Percentiles rank a stretch among this genome's conserved stretches.
These are phyloP conservation scores for Ogataea polymorpha DNA, from an alignment of 805 yeast genomes.

Conservation along the genomic window DNA sequence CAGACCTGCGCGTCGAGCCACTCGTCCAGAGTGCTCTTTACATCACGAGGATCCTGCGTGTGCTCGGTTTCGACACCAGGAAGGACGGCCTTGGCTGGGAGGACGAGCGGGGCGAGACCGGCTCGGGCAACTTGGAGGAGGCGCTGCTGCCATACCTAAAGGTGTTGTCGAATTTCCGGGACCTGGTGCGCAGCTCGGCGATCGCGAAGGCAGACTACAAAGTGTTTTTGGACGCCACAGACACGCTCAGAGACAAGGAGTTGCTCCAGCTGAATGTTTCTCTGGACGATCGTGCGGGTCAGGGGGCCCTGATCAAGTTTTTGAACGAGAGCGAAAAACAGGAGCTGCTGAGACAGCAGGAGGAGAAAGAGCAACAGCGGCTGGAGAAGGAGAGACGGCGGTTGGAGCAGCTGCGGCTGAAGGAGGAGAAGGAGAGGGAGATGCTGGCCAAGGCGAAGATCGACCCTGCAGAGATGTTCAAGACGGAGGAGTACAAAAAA, in stretches of 20 bases:
- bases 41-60: slow-evolving; percentile 64
- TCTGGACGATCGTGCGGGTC: slow-evolving; percentile 81
- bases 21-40: slow-evolving; percentile 61
- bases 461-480: slow-evolving; percentile 73
- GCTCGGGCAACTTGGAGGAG: slow-evolving; percentile 50
- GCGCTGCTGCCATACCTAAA: slow-evolving; percentile 76
- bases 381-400: slow-evolving; percentile 36
- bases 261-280: slow-evolving; percentile 75
- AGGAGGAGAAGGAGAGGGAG: slow-evolving; percentile 63
- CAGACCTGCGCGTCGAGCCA: slow-evolving; percentile 61
- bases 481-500: slow-evolving; percentile 37
- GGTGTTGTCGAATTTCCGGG: slow-evolving; percentile 76
- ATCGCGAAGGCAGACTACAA: slow-evolving; percentile 52
- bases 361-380: slow-evolving; percentile 52
- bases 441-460: slow-evolving; percentile 63
- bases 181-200: slow-evolving; percentile 71
- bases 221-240: slow-evolving; percentile 66
- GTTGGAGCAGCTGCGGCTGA: slow-evolving; percentile 57
- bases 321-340: slow-evolving; percentile 64
- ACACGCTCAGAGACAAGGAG: slow-evolving; percentile 67
- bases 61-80: slow-evolving; percentile 76
- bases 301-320: slow-evolving; percentile 80
- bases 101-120: slow-evolving; percentile 31
- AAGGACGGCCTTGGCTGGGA: slow-evolving; percentile 80
- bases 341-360: slow-evolving; percentile 59